Conservation (phyloP, 2,329 filamentous ascomycete species). For the Fusarium beomiforme region DNA sequence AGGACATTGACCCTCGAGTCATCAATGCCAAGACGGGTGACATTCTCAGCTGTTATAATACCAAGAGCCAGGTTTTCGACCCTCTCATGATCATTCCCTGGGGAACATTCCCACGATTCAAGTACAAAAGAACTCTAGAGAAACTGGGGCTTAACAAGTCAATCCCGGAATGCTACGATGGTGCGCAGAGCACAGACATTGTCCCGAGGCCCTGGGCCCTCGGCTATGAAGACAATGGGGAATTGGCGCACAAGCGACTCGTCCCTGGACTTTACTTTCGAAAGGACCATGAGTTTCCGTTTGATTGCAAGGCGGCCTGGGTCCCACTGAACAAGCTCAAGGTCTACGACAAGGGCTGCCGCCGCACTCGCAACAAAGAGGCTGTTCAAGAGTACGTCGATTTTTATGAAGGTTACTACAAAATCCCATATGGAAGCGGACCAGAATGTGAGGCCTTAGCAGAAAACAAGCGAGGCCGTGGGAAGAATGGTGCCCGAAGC, state of each 20-base stretch:
- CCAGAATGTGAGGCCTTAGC: background rate
- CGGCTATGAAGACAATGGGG: background rate
- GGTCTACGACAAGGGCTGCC: background rate
- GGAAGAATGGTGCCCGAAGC: background rate
- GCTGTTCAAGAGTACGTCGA: background rate
- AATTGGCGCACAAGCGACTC: background rate
- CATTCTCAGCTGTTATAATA: background rate
- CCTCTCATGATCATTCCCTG: background rate
- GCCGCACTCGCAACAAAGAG: background rate
- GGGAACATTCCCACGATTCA: background rate
- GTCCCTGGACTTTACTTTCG: background rate
- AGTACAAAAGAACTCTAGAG: background rate
- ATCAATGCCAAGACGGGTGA: background rate
- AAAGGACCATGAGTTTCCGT: background rate
- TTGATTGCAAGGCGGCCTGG: background rate
- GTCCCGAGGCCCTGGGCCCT: background rate
- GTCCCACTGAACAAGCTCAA: background rate
- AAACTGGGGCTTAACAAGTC: background rate
- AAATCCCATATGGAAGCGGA: fast-evolving
- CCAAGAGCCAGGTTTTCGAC: background rate
- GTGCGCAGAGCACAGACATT: background rate
- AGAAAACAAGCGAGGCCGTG: background rate
- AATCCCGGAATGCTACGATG: background rate
- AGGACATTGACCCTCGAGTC: background rate
- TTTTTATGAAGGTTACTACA: background rate